phyloP scores from a whole-genome alignment of 1,284 basidiomycete species.

The Leccinum subrobustum region DNA sequence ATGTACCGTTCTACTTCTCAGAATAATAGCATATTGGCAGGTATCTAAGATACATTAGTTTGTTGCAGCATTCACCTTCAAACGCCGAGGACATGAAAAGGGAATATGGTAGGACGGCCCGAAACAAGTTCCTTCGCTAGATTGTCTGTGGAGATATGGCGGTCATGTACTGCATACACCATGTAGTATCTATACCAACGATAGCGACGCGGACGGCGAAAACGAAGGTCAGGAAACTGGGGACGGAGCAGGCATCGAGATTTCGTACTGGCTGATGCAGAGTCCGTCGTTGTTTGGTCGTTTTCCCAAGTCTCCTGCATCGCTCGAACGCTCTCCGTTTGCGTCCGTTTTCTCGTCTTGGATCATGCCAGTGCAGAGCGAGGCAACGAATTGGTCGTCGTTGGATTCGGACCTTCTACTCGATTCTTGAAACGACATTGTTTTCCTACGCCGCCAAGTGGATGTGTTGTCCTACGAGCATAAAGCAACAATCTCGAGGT shows the following conservation, averaged over 20 bases:
- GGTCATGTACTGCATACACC: no score
- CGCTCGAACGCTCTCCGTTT: conserved; percentile 1
- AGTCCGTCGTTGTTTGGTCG: conserved; percentile 10
- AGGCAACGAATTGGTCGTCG: conserved; percentile 6
- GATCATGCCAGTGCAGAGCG: conserved; percentile 12
- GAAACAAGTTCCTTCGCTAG: no score
- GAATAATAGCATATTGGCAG: no score
- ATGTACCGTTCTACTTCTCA: no score
- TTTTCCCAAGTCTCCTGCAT: conserved; percentile 10
- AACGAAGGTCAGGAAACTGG: conserved; percentile 1
- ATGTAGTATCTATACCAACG: neutral
- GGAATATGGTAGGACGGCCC: no score
- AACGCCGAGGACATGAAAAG: no score
- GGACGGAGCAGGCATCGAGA: neutral
- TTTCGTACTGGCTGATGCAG: neutral
- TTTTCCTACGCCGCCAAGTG: no score
- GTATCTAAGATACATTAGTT: no score
- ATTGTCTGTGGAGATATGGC: no score
- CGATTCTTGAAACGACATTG: neutral
- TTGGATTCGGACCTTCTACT: conserved; percentile 18
- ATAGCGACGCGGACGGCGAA: neutral
- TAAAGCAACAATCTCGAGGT: no score
- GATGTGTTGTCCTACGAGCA: no score
- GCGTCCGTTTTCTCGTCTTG: conserved; percentile 19
- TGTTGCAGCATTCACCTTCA: no score